Evolutionary conservation across 2,329 filamentous ascomycete genomes (phyloP), one percentile per base, ranked within the genome.

Genomic region (Fusarium sp.): DNA sequence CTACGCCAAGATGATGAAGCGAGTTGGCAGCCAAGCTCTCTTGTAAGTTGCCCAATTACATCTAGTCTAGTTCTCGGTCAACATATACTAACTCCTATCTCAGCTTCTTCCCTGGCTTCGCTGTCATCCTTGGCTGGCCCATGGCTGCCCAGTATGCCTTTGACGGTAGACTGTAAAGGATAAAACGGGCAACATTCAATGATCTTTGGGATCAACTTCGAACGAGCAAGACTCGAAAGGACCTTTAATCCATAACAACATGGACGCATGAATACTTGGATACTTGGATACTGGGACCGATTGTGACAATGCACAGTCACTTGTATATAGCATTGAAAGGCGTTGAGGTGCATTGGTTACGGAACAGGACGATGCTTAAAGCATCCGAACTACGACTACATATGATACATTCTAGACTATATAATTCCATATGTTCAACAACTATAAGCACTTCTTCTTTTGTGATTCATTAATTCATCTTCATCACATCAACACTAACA

Each of bases 81-180:
- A 20, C 8, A 46, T 43, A 32, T 48, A 41, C 63, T 70, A 63
- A 75, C 56, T 48, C 7, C 4, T 11, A 4, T 15, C 17, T 23
- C 49, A 80, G 78, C 32, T 80, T 79, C 73, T 71, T 76, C 56
- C 78, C 78, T 46, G 73, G 75, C 39, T 74, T 79, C 49, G 67
- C 64, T 41, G 44, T 77, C 43, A 56, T 80, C 22, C 73, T 80
- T 19, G 76, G 76, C 52, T 80, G 79, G 79, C 79, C 79, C 19
- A 53, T 72, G 7, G 63, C 72, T 22, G 75, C 73, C 62, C 63
- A 74, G 61, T 53, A 67, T 27, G 52, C 69, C 45, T 70, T 77
- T 22, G 77, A 80, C 37, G 78, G 78, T 23, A 75, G 72, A 58
- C 54, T 80, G 19, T 78, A 70, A 74, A 39, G 43, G 41, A 64